Evolutionary conservation across 1,284 basidiomycete genomes (phyloP), one percentile per base, ranked within the genome.

Genomic region (Cutaneotrichosporon cavernicola): DNA sequence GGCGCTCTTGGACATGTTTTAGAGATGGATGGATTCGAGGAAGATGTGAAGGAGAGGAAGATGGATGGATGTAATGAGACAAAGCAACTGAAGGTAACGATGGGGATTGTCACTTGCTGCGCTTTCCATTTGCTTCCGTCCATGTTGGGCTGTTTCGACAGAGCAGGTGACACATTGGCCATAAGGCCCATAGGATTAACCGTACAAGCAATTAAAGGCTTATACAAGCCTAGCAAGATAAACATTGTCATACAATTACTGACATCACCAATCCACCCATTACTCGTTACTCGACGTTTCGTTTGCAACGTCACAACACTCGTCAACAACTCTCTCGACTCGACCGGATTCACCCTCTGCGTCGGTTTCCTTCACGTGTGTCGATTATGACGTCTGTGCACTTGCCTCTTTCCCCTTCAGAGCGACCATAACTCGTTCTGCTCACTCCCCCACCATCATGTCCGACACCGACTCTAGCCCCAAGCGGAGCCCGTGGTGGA

Each of bases 1-100:
- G 22, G 78, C 71, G 46, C 56, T 64, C 31, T 55, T 58, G 47
- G 63, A 46, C 63, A 64, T 64, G 38, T 46, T 63, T 53, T 30
- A 50, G 30, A 22, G 30, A 26, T 52, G 50, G 58, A 60, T 26
- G 34, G 59, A 43, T 26, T 26, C 26, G 26, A 26, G 26, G 26
- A 26, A 26, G 26, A 26, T 26, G 26, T 26, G 26, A 26, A 26
- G 26, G 59, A 5, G 16, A 14, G 49, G 51, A 32, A 31, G 26
- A 30, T 31, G 13, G 10, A n/a, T 30, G 34, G 16, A 53, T 52
- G 50, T 10, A 26, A 31, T 52, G 50, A 52, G 50, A 50, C 26
- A n/a, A 50, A n/a, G 26, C n/a, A n/a, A 31, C 30, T 31, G 11
- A 26, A 30, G 22, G 22, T 11, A 30, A 22, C 13, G 49, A 21